These are phyloP conservation scores for Kwoniella sp. DNA, from an alignment of 768 basidiomycete genomes.

Conservation along the genomic window DNA sequence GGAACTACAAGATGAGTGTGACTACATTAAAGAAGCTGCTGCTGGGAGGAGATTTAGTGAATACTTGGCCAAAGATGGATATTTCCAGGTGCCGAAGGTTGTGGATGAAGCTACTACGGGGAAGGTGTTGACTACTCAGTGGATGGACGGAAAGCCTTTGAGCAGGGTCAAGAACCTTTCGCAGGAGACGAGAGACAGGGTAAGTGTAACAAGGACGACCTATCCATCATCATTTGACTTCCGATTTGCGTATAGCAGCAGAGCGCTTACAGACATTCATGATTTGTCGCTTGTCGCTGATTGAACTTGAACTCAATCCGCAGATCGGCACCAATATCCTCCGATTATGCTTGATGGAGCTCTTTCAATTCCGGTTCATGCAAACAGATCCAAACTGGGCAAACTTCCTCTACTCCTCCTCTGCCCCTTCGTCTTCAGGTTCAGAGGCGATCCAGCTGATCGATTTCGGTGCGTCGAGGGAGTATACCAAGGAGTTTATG, in stretches of 20 bases:
- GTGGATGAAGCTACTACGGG: conserved; percentile 79
- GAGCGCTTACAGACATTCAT: too few relatives aligned
- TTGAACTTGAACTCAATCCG: too few relatives aligned
- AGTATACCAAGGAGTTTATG: conserved; percentile 82
- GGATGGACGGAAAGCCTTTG: conserved; percentile 75
- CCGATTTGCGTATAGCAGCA: too few relatives aligned
- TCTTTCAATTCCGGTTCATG: conserved; percentile 90
- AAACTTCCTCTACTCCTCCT: conserved; percentile 84
- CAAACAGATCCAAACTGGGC: conserved; percentile 99
- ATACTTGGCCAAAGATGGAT: conserved; percentile 58
- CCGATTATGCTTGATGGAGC: conserved; percentile 82
- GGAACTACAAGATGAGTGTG: conserved; percentile 88
- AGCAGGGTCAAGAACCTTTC: conserved; percentile 62
- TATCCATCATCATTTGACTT: too few relatives aligned
- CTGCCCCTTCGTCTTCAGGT: conserved; percentile 55
- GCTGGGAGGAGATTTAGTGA: conserved; percentile 65
- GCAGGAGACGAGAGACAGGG: conserved; percentile 72
- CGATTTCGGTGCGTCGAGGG: conserved; percentile 93
- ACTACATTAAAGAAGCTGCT: conserved; percentile 80
- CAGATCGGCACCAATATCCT: conserved; percentile 84
- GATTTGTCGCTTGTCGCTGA: too few relatives aligned
- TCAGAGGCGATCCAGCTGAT: conserved; percentile 69
- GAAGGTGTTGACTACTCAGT: conserved; percentile 86
- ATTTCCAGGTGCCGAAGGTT: conserved; percentile 79
- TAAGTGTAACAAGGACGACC: conserved; percentile 56